phyloP scores from a whole-genome alignment of 1,284 basidiomycete species.

The Tausonia pullulans region DNA sequence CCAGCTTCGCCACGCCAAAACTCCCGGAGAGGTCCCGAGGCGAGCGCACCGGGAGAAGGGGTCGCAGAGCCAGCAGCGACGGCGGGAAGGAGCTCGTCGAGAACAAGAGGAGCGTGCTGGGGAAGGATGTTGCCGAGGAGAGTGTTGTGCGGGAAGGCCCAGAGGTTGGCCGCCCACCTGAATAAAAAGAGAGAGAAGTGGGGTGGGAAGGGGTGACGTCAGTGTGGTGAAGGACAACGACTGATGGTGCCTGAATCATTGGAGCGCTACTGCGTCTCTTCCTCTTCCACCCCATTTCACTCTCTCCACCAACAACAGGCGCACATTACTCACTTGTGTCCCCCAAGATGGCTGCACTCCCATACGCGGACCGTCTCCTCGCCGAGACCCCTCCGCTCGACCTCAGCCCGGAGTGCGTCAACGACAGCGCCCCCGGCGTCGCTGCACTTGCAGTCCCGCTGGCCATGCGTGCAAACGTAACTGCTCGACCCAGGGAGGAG shows the following conservation, averaged over 20 bases:
- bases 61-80: background rate
- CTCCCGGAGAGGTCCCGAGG: too few relatives aligned
- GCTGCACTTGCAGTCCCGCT: conserved; percentile 62
- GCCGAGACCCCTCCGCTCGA: conserved; percentile 18
- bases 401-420: conserved; percentile 33
- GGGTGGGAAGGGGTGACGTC: conserved; percentile 1
- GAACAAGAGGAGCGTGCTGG: conserved; percentile 1
- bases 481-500: too few relatives aligned
- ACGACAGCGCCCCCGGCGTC: conserved; percentile 45
- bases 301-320: too few relatives aligned
- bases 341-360: conserved; percentile 68
- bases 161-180: conserved; percentile 66
- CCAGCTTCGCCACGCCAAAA: conserved; percentile 22
- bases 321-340: conserved; percentile 53
- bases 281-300: too few relatives aligned
- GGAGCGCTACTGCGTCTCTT: too few relatives aligned
- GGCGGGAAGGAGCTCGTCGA: background rate
- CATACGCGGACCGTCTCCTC: conserved; percentile 38
- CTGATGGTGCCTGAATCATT: too few relatives aligned
- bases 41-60: too few relatives aligned
- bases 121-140: conserved; percentile 35
- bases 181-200: background rate
- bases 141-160: conserved; percentile 56
- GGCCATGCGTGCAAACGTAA: conserved; percentile 60
- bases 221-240: conserved; percentile 16